Conservation (phyloP, 2,329 filamentous ascomycete species). For the Exserohilum rostratum region DNA sequence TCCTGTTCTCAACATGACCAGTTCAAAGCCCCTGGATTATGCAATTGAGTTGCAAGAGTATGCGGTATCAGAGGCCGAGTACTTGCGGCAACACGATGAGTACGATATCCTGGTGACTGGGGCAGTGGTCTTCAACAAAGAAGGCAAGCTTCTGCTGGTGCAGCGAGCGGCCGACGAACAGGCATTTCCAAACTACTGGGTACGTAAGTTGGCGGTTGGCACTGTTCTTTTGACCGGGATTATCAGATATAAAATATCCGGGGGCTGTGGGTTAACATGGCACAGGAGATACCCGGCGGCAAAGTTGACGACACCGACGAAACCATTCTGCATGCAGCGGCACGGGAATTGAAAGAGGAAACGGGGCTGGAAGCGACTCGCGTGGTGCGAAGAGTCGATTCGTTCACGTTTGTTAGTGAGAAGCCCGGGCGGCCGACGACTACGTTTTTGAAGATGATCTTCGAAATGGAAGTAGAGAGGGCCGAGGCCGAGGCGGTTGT, state of each 20-base stretch:
- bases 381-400: conserved; percentile 52
- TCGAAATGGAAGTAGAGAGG: conserved; percentile 44
- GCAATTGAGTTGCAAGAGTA: conserved; percentile 34
- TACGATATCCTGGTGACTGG: conserved; percentile 39
- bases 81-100: conserved; percentile 32
- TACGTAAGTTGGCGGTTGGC: conserved; percentile 25
- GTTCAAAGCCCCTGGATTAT: conserved; percentile 23
- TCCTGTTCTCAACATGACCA: conserved; percentile 7
- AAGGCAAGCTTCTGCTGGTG: conserved; percentile 43
- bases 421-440: conserved; percentile 14
- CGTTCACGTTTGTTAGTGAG: conserved; percentile 37
- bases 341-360: conserved; percentile 60
- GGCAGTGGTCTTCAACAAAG: conserved; percentile 39
- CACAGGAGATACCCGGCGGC: conserved; percentile 60
- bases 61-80: conserved; percentile 36
- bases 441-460: conserved; percentile 47
- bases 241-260: neutral
- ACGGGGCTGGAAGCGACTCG: conserved; percentile 55
- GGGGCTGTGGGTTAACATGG: conserved; percentile 3
- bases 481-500: conserved; percentile 18
- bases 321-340: conserved; percentile 57
- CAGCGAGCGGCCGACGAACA: conserved; percentile 45
- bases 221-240: neutral
- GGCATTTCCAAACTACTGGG: conserved; percentile 45
- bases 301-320: conserved; percentile 54